Conservation (phyloP, 345 rosid species). For the Eucalyptus regnans region DNA sequence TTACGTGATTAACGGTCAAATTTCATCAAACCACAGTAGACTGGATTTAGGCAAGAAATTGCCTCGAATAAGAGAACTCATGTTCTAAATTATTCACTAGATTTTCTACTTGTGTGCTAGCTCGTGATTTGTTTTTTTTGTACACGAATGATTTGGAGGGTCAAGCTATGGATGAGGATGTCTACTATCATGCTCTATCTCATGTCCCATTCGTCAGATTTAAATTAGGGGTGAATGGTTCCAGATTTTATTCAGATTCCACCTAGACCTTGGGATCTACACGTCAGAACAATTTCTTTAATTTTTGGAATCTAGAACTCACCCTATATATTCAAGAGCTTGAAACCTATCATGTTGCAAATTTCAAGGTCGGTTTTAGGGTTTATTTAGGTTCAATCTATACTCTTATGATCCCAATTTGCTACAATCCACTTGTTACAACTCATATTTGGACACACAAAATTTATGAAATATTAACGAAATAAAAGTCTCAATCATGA, state of each 20-base stretch:
- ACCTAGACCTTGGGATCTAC: no score
- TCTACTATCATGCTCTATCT: background rate
- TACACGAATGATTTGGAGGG: background rate
- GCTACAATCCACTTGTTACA: no score
- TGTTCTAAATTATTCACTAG: background rate
- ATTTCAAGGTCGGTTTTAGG: fast-evolving
- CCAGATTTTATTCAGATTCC: fast-evolving
- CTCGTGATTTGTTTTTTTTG: background rate
- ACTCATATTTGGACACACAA: no score
- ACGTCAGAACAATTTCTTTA: no score
- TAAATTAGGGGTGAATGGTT: background rate
- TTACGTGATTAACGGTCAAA: background rate
- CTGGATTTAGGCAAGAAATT: background rate
- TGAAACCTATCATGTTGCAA: no score
- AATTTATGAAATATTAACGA: no score
- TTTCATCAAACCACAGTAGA: background rate
- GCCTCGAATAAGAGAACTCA: background rate
- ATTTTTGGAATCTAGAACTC: no score
- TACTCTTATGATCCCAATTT: no score
- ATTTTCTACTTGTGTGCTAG: background rate
- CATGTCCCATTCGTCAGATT: background rate
- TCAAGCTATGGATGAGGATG: background rate
- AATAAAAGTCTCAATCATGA: no score
- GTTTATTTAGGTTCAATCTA: no score
- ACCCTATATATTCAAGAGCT: no score